Evolutionary conservation across 2,329 filamentous ascomycete genomes (phyloP), one percentile per base, ranked within the genome.

Genomic region (Phaeosphaeria sp.): DNA sequence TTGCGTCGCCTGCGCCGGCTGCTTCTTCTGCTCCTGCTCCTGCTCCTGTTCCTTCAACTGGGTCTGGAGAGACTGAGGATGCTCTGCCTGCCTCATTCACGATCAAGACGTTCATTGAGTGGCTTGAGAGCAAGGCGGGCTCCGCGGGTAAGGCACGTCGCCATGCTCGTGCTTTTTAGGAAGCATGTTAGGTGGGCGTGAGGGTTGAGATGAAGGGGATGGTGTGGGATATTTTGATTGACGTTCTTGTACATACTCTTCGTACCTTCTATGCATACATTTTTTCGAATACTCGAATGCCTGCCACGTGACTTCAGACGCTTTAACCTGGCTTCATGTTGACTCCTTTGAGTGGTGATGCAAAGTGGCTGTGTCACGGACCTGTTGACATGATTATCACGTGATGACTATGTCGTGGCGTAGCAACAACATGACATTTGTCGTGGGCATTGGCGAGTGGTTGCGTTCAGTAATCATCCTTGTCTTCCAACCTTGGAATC

Each of bases 1-100:
- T 51, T 44, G 55, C 52, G 2, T 52, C 53, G 8, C 36, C 13
- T 13, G 25, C 25, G 25, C 21, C 47, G 5, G 51, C 47, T 46
- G 53, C 50, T 46, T 27, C 53, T 13, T 36, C 30, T 36, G 30
- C 30, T 13, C 48, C 30, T 6, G 40, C 55, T 39, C 49, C 58
- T 47, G 53, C 55, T 15, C 51, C 59, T 36, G 49, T 21, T 42
- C 39, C 50, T 45, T 45, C 50, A 1, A 21, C 55, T 55, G 53
- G 50, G 3, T 18, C 61, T 48, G 51, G 59, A 61, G 79, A 78
- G 55, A 78, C 51, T 42, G 53, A 51, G 33, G 49, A 42, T 11
- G 57, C 55, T 51, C 59, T 69, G 21, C 66, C 66, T 42, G 58
- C 61, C 51, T 51, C 61, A 47, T 71, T 71, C 63, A 68, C 66